Conservation (phyloP, 768 basidiomycete genomes). For the Suillus brevipes region DNA sequence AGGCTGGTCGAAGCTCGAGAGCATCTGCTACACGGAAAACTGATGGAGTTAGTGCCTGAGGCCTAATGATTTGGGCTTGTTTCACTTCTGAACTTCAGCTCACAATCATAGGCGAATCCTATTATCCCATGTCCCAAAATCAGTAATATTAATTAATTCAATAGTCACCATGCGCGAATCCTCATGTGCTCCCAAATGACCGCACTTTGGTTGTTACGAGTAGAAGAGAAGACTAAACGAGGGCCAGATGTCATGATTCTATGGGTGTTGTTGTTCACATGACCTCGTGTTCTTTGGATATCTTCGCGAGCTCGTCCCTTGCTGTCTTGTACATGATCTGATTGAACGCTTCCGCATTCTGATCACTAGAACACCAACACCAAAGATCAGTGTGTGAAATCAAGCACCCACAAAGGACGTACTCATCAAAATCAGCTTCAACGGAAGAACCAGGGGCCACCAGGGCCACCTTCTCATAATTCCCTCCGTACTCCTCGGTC, state of each 20-base stretch:
- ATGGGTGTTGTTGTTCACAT: background rate
- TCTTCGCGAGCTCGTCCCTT: background rate
- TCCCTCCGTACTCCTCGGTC: background rate
- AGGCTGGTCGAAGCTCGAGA: no score
- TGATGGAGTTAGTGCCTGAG: background rate
- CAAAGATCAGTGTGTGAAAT: background rate
- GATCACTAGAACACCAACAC: background rate
- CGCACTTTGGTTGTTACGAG: background rate
- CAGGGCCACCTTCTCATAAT: slow-evolving; percentile 2
- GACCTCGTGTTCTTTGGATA: background rate
- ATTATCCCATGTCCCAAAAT: background rate
- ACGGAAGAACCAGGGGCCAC: background rate
- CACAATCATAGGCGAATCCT: background rate
- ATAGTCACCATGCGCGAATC: background rate
- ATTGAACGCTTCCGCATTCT: slow-evolving; percentile 1
- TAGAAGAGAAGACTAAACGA: background rate
- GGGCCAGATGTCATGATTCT: no score
- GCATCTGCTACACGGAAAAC: background rate
- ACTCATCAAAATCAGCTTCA: background rate
- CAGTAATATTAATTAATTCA: background rate
- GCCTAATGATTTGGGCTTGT: background rate
- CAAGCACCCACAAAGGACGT: background rate
- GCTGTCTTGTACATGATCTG: slow-evolving; percentile 1
- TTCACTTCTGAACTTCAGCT: background rate
- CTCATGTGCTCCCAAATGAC: background rate